A percentile compares a stretch with the other conserved stretches of the same genome.
These are phyloP conservation scores for Aschersonia sp. DNA, from an alignment of 2,329 filamentous ascomycete genomes.

Conservation along the genomic window DNA sequence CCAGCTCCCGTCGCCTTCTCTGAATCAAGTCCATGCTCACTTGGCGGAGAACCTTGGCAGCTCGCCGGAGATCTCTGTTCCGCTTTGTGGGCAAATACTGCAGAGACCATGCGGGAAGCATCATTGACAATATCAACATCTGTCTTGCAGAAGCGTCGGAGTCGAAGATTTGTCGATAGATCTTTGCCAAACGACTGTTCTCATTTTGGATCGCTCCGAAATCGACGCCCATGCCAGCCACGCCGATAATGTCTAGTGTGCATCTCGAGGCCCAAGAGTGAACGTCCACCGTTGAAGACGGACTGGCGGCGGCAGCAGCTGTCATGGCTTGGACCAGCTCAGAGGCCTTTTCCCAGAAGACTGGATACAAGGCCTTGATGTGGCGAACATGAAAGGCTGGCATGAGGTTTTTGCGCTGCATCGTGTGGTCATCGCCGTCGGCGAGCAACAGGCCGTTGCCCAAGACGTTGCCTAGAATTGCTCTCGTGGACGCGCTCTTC, in stretches of 20 bases:
- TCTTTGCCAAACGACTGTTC: conserved; percentile 19
- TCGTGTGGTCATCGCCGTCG: conserved; percentile 18
- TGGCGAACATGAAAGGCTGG: conserved; percentile 18
- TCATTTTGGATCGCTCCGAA: conserved; percentile 17
- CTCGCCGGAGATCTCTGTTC: conserved; percentile 5
- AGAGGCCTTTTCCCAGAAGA: conserved; percentile 17
- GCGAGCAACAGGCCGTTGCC: conserved; percentile 36
- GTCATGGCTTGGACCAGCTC: conserved; percentile 9
- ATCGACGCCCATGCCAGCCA: conserved; percentile 18
- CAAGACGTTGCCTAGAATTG: conserved; percentile 70
- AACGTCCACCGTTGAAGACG: conserved; percentile 7
- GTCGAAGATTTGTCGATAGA: conserved; percentile 12
- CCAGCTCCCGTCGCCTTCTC: conserved; percentile 4
- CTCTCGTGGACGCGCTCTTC: conserved; percentile 38
- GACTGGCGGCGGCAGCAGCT: background rate
- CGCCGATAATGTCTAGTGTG: conserved; percentile 21
- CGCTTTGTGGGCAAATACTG: conserved; percentile 4
- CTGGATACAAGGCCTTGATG: conserved; percentile 17
- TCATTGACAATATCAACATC: conserved; percentile 3
- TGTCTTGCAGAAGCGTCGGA: conserved; percentile 3
- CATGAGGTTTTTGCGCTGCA: conserved; percentile 15
- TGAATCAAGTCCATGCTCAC: conserved; percentile 5
- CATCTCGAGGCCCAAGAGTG: conserved; percentile 10
- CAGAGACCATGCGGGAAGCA: conserved; percentile 5
- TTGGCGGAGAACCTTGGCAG: conserved; percentile 15